Evolutionary conservation across 768 basidiomycete genomes (phyloP), one percentile per base, ranked within the genome.

Genomic region (Leccinum arenicola): DNA sequence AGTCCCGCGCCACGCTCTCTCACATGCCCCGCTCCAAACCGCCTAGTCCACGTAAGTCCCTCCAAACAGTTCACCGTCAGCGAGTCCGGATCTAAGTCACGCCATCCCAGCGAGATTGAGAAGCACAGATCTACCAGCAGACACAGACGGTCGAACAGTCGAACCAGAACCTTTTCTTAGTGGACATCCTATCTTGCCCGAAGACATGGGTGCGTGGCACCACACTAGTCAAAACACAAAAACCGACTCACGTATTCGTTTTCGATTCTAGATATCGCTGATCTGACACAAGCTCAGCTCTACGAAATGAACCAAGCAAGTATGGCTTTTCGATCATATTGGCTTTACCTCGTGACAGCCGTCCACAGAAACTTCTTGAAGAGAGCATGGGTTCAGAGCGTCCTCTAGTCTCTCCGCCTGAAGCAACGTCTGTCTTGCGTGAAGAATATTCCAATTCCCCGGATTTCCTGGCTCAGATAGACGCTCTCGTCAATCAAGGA

Each of bases 401-500:
- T 14, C 85, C 84, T 7, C 75, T 89, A 50, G 79, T 92, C 59
- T 80, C 82, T 33, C 67, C 73, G 17, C 74, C 88, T 52, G 75
- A 77, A 11, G 77, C 84, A 3, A 82, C 89, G 61, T 71, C 78
- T 1, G 72, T 72, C 3, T 75, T 93, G 49, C 83, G 87, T 29
- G 76, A 72, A 6, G 90, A 92, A 73, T 93, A 93, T 64, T 75
- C 77, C 35, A 85, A 84, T 3, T 78, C 84, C 0, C 75, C 75
- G 9, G 67, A 75, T 6, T 92, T 95, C 67, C 68, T 89, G 6
- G 76, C 80, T 57, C 92, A 96, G 74, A 88, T 98, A 60, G 84
- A 89, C 63, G 84, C 83, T 75, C 75, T 98, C 21, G 74, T 77
- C 50, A 65, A 63, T 15, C 75, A 84, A 48, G 93, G 92, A 2